phyloP scores from a whole-genome alignment of 2,329 filamentous ascomycete species.

The Aspergillus viridinutans region DNA sequence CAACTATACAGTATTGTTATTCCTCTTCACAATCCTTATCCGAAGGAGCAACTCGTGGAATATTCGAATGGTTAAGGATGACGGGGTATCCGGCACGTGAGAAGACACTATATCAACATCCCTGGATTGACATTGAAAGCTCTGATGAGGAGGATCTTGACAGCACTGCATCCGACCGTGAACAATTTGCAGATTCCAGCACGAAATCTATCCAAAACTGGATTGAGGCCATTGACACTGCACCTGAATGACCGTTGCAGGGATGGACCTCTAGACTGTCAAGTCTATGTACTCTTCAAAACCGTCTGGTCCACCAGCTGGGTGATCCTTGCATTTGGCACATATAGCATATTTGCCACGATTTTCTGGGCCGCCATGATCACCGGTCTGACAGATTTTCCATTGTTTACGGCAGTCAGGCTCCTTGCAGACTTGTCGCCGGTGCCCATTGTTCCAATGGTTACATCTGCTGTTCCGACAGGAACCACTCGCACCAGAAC shows the following conservation, averaged over 20 bases:
- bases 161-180: too few species aligned
- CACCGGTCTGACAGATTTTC: conserved; percentile 4
- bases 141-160: conserved; percentile 5
- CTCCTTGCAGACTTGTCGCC: too few species aligned
- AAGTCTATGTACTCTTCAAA: conserved; percentile 4
- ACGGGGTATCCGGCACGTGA: conserved; percentile 17
- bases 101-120: conserved; percentile 16
- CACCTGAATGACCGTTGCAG: too few species aligned
- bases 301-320: conserved; percentile 4
- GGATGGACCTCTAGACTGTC: background rate
- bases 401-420: background rate
- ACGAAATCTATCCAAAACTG: too few species aligned
- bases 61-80: conserved; percentile 18
- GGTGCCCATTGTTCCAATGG: too few species aligned
- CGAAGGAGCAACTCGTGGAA: conserved; percentile 14
- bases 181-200: too few species aligned
- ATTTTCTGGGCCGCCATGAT: background rate
- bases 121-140: conserved; percentile 17
- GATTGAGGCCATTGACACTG: too few species aligned
- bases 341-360: conserved; percentile 2
- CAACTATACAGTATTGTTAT: background rate
- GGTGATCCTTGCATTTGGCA: conserved; percentile 1
- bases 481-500: too few species aligned
- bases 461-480: too few species aligned
- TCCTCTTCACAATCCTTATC: conserved; percentile 4